Percentiles rank a stretch among this genome's conserved stretches.
Evolutionary conservation across 345 rosid species (phyloP).

Genomic region (Eucalyptus regnans): DNA sequence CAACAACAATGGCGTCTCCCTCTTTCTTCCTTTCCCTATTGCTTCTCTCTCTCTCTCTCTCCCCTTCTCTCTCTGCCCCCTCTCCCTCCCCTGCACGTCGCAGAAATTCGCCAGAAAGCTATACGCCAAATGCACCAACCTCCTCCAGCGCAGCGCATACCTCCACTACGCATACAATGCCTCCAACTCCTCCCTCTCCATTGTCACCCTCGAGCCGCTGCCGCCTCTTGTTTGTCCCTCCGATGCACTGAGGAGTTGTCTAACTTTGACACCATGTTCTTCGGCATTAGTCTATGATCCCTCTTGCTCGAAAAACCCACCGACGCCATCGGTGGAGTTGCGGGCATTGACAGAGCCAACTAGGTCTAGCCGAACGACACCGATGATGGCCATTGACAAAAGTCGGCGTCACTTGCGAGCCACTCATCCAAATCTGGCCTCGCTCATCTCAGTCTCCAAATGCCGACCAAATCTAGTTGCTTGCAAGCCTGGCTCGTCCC

Average conservation of each 20-base stretch:
- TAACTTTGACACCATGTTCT: not conserved
- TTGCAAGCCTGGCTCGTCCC: not conserved
- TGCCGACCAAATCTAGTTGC: not conserved
- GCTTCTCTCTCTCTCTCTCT: not conserved
- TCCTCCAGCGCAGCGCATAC: conserved; percentile 43
- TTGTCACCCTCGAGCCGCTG: conserved; percentile 29
- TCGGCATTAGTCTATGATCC: not conserved
- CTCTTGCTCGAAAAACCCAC: not conserved
- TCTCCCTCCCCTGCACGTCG: conserved; percentile 45
- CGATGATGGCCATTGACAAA: not conserved
- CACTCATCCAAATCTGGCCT: not conserved
- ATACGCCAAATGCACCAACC: conserved; percentile 48
- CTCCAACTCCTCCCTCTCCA: conserved; percentile 55
- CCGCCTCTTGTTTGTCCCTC: conserved; percentile 23
- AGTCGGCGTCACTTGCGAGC: not conserved
- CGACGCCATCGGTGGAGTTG: not conserved
- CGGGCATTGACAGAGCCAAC: not conserved
- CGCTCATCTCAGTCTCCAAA: not conserved
- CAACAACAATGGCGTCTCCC: not conserved
- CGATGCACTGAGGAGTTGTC: not conserved
- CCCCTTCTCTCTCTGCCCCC: not conserved
- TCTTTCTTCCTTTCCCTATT: not conserved
- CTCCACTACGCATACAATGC: conserved; percentile 60
- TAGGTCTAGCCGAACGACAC: not conserved
- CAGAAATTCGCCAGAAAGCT: conserved; percentile 23